phyloP scores from a whole-genome alignment of 352 stramenopile species.

The Phytophthora pinifolia region DNA sequence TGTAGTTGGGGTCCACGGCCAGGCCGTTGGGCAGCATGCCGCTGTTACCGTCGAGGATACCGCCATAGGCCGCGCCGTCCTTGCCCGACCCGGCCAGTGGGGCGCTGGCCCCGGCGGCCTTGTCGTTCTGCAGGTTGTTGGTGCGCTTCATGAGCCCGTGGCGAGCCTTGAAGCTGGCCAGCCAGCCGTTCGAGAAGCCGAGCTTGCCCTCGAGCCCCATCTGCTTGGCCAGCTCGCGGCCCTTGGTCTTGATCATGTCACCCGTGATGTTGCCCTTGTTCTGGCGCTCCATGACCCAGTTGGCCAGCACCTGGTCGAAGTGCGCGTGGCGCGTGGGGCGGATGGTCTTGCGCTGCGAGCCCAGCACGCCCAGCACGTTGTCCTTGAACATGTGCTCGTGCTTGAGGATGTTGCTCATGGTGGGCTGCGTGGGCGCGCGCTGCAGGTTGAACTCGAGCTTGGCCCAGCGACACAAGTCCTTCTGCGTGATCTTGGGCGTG shows the following conservation, averaged over 20 bases:
- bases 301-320: conserved; percentile 84
- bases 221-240: conserved; percentile 77
- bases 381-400: conserved; percentile 88
- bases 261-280: conserved; percentile 89
- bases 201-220: conserved; percentile 83
- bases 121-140: conserved; percentile 43
- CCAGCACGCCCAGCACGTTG: conserved; percentile 76
- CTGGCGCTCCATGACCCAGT: conserved; percentile 90
- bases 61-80: conserved; percentile 30
- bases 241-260: conserved; percentile 88
- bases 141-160: conserved; percentile 79
- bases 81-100: conserved; percentile 9
- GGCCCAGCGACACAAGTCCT: conserved; percentile 85
- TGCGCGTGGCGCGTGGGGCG: conserved; percentile 71
- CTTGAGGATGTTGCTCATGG: conserved; percentile 87
- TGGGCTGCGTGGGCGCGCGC: conserved; percentile 78
- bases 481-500: conserved; percentile 89
- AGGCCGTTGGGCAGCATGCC: conserved; percentile 54
- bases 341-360: conserved; percentile 83
- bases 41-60: conserved; percentile 48
- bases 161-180: conserved; percentile 83
- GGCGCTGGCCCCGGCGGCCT: conserved; percentile 10
- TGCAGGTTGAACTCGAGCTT: conserved; percentile 89
- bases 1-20: conserved; percentile 66
- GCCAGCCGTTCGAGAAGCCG: conserved; percentile 86